Evolutionary conservation across 2,329 filamentous ascomycete species (phyloP), one percentile per base, ranked within the genome.

Genomic region (Diplodia seriata): DNA sequence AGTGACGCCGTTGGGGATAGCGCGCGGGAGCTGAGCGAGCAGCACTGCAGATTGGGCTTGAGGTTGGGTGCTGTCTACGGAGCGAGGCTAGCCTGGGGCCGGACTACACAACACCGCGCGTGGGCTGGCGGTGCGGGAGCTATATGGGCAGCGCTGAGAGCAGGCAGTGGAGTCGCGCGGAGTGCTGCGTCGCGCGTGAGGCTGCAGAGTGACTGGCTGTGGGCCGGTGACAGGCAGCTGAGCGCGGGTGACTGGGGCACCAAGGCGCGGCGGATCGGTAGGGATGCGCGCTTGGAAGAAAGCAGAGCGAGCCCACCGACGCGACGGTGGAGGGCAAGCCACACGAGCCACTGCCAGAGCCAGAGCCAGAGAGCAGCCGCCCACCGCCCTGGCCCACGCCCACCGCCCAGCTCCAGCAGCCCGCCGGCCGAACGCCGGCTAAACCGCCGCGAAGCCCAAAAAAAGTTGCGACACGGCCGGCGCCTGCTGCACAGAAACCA

Each of bases 391-490:
- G n/a, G n/a, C n/a, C 38, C 33, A 26, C 50, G 62, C 33, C 62
- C 12, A 36, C 47, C 23, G 23, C 23, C 23, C 23, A 26, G 23
- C 23, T 26, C 18, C 51, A 51, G 51, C 49, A 26, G 33, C 64
- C 40, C 38, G 63, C 63, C 63, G 64, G 53, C 29, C 2, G 2
- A 20, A 50, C n/a, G 9, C 40, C 64, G 64, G 64, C n/a, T 38
- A 1, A 40, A 47, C 50, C 23, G 49, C 50, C 51, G 50, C 33
- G 20, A 23, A 18, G 53, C 64, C 40, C 53, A 53, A 67, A 67
- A 67, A 67, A 67, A 67, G 65, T 67, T 67, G 64, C 53, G 64
- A 57, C 64, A 56, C 64, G 20, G 29, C 31, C 50, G 18, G 18
- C 5, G 36, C 33, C 33, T 38, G 26, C 36, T 40, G 63, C 64